Evolutionary conservation across 257 asterid species (phyloP), one percentile per base, ranked within the genome.

Genomic region (Solanum etuberosum): DNA sequence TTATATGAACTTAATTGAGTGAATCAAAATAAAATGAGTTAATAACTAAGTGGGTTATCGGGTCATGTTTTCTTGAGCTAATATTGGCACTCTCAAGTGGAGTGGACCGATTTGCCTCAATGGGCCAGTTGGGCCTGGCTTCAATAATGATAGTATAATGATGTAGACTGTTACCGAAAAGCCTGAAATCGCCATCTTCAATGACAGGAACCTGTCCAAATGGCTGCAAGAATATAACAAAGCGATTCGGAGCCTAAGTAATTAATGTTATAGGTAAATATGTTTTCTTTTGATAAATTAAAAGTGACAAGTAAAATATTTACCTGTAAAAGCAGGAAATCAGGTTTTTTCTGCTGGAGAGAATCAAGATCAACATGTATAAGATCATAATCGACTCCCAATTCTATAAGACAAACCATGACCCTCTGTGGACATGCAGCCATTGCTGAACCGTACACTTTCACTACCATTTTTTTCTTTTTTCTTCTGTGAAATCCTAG

Each of bases 191-290:
- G 3, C 96, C 98, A 63, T 95, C 98, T 89, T 92, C 98, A 70
- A 94, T 91, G 2, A 94, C 97, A 7, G 98, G 99, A 74, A 95
- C 97, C 87, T 92, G 98, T 86, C 98, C 99, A 86, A 96, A 96
- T 61, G 99, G 99, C 99, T 95, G 95, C 91, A 88, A 42, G 86
- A 31, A 70, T 61, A 67, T 42, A 11, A 71, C 31, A n/a, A 27
- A 85, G 14, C 1, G n/a, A 57, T 57, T 20, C 10, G n/a, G 13
- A 57, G 12, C 25, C 21, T 21, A 57, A 57, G 13, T 20, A 57
- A 57, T 57, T 23, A 57, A 21, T 57, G n/a, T 57, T 8, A 9
- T 3, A 1, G 4, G 27, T 57, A 57, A 20, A 57, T 5, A 57
- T 21, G 10, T 51, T 6, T 51, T 16, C 4, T 15, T 15, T 51